These are phyloP conservation scores for Saccharomycopsis capsularis DNA, from an alignment of 805 yeast species.

Conservation along the genomic window DNA sequence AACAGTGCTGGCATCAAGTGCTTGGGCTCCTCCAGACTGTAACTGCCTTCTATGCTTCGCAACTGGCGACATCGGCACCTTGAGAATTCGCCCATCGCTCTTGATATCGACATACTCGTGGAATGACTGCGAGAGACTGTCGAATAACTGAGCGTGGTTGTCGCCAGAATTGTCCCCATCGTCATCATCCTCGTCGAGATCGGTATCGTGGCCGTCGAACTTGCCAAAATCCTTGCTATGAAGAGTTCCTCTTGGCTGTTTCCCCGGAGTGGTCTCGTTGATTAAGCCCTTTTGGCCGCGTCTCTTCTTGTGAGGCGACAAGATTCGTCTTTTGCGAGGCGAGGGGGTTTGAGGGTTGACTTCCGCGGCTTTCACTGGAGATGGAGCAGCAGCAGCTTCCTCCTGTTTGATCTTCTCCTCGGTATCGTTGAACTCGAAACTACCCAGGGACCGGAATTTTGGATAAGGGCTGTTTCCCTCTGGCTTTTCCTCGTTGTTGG, in stretches of 20 bases:
- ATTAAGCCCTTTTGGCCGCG: no score
- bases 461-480: no score
- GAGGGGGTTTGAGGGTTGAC: no score
- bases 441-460: background rate
- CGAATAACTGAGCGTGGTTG: background rate
- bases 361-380: no score
- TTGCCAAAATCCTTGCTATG: no score
- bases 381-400: no score
- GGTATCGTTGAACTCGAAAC: background rate
- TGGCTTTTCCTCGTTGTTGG: no score
- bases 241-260: no score
- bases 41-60: background rate
- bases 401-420: no score
- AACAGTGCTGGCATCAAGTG: background rate
- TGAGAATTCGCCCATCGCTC: background rate
- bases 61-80: constrained; percentile 3
- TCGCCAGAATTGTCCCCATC: background rate
- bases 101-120: constrained; percentile 10
- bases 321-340: no score
- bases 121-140: constrained; percentile 13
- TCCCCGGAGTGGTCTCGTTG: no score
- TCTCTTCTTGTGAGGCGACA: background rate
- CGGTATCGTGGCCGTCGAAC: no score
- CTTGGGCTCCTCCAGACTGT: background rate
- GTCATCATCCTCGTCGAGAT: background rate